Base-by-base conservation (phyloP, 2,329 filamentous ascomycete genomes). In the Calonectria ilicicola region DNA sequence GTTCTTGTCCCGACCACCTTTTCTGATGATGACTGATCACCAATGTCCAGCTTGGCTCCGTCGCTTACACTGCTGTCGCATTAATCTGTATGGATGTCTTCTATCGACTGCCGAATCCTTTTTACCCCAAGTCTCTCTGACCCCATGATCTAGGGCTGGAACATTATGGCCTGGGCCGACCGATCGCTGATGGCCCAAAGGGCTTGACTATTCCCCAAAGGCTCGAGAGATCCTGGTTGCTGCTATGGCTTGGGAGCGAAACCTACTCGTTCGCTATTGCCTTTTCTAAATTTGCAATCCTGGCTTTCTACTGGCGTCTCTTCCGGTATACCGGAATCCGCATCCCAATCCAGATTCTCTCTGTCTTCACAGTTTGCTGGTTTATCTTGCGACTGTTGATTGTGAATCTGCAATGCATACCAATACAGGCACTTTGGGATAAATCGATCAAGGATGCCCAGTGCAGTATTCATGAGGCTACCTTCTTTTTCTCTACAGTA, bases 391-490 rank as follows among this genome's bases (percentile, higher is more conserved):
- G 81, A 35, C 80, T 81, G 0, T 81, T 84, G 32, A 69, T 84
- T 38, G 79, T 79, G 1, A 80, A 81, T 1, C 80, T 84, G 32
- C 81, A 82, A 53, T 84, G 83, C 49, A 44, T 81, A 5, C 83
- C 83, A 0, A 71, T 84, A 0, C 78, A 81, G 26, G 80, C 77
- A 3, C 81, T 82, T 32, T 85, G 82, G 83, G 76, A 81, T 23
- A 75, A 76, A 12, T 69, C 74, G 2, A 75, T 83, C 32, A 67
- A 69, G 32, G 77, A 75, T 3, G 75, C 74, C 1, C 72, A 75
- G 15, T 85, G 83, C 72, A 76, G 72, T 5, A 81, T 84, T 19
- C 73, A 80, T 46, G 80, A 80, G 67, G 75, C 76, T 17, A 79
- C 78, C 0, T 83, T 82, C 29, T 83, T 83, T 72, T 80, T 83